Evolutionary conservation across 2,329 filamentous ascomycete species (phyloP).

Genomic region (Cryphonectria naterciae): DNA sequence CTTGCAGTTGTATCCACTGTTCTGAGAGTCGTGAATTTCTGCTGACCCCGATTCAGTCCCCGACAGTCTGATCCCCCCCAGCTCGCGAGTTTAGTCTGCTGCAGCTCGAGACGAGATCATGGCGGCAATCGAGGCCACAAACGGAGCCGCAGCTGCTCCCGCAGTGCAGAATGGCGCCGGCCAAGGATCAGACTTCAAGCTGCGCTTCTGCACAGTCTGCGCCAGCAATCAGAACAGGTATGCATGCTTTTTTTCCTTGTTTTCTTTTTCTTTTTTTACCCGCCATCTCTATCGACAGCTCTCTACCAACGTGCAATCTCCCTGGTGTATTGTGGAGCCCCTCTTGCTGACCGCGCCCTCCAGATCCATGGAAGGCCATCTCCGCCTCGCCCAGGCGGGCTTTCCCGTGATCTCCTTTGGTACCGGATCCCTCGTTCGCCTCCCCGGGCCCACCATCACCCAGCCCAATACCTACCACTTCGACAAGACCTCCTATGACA

Average conservation of each 20-base stretch:
- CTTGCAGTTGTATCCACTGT: not conserved
- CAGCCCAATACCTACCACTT: conserved; percentile 98
- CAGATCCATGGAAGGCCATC: conserved; percentile 98
- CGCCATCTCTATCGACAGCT: not conserved
- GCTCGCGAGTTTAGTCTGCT: conserved; percentile 20
- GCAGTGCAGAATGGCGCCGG: conserved; percentile 47
- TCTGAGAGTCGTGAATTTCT: not conserved
- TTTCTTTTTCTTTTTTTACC: no score
- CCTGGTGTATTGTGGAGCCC: not conserved
- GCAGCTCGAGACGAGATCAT: conserved; percentile 31
- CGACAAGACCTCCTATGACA: conserved; percentile 93
- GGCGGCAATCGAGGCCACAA: conserved; percentile 42
- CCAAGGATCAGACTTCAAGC: conserved; percentile 70
- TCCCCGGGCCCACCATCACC: conserved; percentile 87
- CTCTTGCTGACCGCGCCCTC: conserved; percentile 29
- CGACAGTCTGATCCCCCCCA: not conserved
- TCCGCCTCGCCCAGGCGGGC: conserved; percentile 80
- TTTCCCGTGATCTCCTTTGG: conserved; percentile 99
- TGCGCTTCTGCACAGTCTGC: conserved; percentile 98
- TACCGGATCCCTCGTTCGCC: conserved; percentile 89
- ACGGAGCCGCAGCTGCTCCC: conserved; percentile 42
- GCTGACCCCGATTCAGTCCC: conserved; percentile 11
- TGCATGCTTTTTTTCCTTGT: conserved; percentile 30
- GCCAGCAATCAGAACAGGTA: conserved; percentile 97
- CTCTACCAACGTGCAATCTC: conserved; percentile 11